Base-by-base conservation (phyloP, 1,284 basidiomycete genomes). In the Pascua sp. region DNA sequence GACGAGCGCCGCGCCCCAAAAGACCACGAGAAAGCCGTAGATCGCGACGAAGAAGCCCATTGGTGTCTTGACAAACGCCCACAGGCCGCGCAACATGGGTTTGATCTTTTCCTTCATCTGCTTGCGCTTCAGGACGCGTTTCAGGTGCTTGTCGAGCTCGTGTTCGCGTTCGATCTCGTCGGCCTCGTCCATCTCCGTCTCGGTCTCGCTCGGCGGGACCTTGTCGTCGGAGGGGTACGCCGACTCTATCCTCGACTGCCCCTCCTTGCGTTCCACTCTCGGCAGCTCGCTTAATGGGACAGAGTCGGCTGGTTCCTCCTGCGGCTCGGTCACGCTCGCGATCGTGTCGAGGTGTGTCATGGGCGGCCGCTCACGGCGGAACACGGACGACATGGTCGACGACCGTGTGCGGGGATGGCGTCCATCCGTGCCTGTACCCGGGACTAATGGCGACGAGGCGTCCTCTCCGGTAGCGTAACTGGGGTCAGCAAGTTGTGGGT, bases 1-100 rank as follows among this genome's bases (percentile, higher is more conserved):
- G 0, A 91, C 87, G 62, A 92, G 87, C 5, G 86, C 89, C 65
- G 92, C 90, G 0, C 90, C 90, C 77, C 92, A 93, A 43, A 93
- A 85, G 3, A 83, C 88, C 2, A 85, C 83, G 39, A 84, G 71
- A 69, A 92, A 89, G 0, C 90, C 90, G 73, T 92, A 93, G 15
- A 92, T 83, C 5, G 84, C 87, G 0, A 85, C 84, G 46, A 90
- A 77, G 32, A 69, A 85, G 68, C 89, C 90, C 64, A 80, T 74
- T 1, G 80, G 80, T 45, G 90, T 93, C 78, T 89, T 90, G 59
- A 91, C 74, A 68, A 90, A 93, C 1, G 86, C 83, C 89, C 89
- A 90, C 2, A 92, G 79, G 8, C 90, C 90, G 62, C 81, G 80
- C 67, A 89, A 75, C 0, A 82, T 84, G 11, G 86, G 80, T 53